Evolutionary conservation across 208 protist species (phyloP), one percentile per base, ranked within the genome.

Genomic region (Trypanosoma mega): DNA sequence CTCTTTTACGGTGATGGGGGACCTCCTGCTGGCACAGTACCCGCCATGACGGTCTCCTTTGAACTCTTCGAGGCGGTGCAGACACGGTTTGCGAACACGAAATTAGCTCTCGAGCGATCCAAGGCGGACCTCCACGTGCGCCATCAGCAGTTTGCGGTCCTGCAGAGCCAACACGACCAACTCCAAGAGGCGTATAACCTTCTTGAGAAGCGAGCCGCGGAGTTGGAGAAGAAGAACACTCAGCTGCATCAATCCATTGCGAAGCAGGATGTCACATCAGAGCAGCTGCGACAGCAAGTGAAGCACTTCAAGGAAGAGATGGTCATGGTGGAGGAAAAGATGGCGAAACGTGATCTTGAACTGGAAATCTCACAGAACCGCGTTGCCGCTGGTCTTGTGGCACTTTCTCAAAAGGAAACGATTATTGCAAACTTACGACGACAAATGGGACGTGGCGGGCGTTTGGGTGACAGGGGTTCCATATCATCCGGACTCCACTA

Each of bases 1-100:
- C 67, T 88, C 39, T 83, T 88, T 34, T 66, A 56, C 3, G 78
- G 72, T 23, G 66, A 74, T 16, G 74, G 67, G 1, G 82, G 77
- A 36, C 68, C 68, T 31, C 80, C 87, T 2, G 59, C 81, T 5
- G 71, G 69, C 47, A 91, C 80, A 0, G 64, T 90, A 8, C 87
- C 87, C 0, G 48, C 61, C 26, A 88, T 94, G 11, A 74, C 86
- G 9, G 79, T 94, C 2, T 87, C 82, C 14, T 94, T 94, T 66
- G 87, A 94, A 60, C 74, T 94, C 1, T 94, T 94, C 37, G 87
- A 94, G 45, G 79, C 85, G 2, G 78, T 94, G 50, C 87, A 94
- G 66, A 87, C 76, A 33, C 80, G 87, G 16, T 86, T 94, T 37
- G 75, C 76, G 6, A 78, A 63, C 2, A 94, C 84, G 12, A 87